Evolutionary conservation across 2,329 filamentous ascomycete genomes (phyloP).

Genomic region (Juglanconis sp.): DNA sequence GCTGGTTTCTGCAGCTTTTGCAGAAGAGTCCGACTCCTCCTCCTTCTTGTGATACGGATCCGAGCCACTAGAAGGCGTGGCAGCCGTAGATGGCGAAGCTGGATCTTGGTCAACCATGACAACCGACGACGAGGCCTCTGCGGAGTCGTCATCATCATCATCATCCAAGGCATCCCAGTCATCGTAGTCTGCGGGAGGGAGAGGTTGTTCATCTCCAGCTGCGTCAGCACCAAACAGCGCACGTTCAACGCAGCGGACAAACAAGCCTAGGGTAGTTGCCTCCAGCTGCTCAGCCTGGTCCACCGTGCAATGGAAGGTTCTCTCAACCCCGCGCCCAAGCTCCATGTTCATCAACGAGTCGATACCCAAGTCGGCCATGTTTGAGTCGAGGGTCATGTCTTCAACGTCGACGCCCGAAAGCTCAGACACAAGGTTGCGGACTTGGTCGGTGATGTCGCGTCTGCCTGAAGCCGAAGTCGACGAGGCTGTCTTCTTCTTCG

Average conservation of each 20-base stretch:
- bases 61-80: no score
- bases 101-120: no score
- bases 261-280: not conserved
- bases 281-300: not conserved
- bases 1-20: not conserved
- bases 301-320: constrained; percentile 29
- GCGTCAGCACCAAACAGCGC: not conserved
- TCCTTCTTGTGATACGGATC: no score
- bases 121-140: not conserved
- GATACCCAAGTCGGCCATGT: constrained; percentile 42
- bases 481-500: not conserved
- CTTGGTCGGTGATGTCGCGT: not conserved
- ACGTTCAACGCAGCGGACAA: not conserved
- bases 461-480: no score
- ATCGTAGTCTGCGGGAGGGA: not conserved
- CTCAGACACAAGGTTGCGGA: not conserved
- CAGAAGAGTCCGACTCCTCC: no score
- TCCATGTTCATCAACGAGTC: constrained; percentile 51
- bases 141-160: not conserved
- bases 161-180: no score
- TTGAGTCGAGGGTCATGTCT: not conserved
- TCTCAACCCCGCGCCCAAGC: constrained; percentile 38
- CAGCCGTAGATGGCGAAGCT: no score
- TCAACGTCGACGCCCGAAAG: not conserved
- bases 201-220: not conserved